Evolutionary conservation across 495 filamentous ascomycete species (phyloP).

Genomic region (Choiromyces venosus): DNA sequence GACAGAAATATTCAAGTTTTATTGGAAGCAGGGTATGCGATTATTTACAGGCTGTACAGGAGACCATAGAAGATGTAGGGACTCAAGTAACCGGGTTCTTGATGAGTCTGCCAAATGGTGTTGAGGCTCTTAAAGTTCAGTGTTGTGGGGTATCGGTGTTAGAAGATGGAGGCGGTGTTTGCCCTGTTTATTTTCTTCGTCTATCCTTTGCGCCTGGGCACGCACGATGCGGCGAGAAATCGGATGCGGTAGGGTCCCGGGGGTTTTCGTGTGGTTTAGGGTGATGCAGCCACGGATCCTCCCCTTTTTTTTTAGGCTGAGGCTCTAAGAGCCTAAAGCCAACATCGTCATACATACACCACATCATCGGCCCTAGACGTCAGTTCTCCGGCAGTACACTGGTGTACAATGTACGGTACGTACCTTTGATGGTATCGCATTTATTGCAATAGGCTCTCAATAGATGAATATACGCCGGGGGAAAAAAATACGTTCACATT

Average conservation of each 20-base stretch:
- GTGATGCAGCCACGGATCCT: background rate
- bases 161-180: background rate
- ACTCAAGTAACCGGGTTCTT: background rate
- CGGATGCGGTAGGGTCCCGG: background rate
- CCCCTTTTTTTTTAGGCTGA: background rate
- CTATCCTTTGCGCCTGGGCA: background rate
- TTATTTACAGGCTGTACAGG: background rate
- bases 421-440: too few species aligned
- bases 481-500: too few species aligned
- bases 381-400: background rate
- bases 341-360: background rate
- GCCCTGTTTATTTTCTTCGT: background rate
- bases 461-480: too few species aligned
- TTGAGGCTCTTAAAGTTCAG: background rate
- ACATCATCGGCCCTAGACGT: background rate
- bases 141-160: background rate
- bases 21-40: background rate
- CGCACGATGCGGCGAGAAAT: background rate
- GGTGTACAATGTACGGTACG: background rate
- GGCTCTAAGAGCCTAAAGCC: background rate
- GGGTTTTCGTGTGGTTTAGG: background rate
- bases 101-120: background rate
- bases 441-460: too few species aligned
- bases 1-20: background rate
- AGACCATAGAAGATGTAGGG: background rate